These are phyloP conservation scores for Suhomyces chickasaworum DNA, from an alignment of 1,139 yeast species.

Conservation along the genomic window DNA sequence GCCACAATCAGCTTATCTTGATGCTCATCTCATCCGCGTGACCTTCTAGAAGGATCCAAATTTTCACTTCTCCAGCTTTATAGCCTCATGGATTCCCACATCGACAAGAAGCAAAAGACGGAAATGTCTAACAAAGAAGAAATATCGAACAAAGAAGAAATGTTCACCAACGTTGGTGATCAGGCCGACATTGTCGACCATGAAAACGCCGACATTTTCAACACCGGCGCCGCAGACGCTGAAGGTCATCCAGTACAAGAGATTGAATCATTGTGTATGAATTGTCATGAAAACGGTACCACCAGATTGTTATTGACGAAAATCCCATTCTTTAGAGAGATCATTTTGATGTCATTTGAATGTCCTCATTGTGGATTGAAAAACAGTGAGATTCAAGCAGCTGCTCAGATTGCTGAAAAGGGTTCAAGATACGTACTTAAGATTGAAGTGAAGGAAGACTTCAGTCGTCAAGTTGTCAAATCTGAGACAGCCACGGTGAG, in stretches of 20 bases:
- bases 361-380: slow-evolving; percentile 94
- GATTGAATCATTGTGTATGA: slow-evolving; percentile 93
- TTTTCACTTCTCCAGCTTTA: slow-evolving; percentile 3
- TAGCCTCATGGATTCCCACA: slow-evolving; percentile 17
- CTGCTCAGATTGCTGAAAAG: slow-evolving; percentile 83
- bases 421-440: slow-evolving; percentile 76
- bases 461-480: slow-evolving; percentile 89
- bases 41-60: slow-evolving; percentile 12
- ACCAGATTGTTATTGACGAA: slow-evolving; percentile 83
- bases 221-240: slow-evolving; percentile 74
- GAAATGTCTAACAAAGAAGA: slow-evolving; percentile 33
- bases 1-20: neutral
- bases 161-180: slow-evolving; percentile 58
- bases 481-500: slow-evolving; percentile 84
- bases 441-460: slow-evolving; percentile 71
- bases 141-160: slow-evolving; percentile 51
- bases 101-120: slow-evolving; percentile 21
- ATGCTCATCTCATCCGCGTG: slow-evolving; percentile 16
- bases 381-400: slow-evolving; percentile 93
- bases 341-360: slow-evolving; percentile 91
- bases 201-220: slow-evolving; percentile 13
- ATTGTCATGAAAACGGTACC: slow-evolving; percentile 82
- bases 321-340: slow-evolving; percentile 90
- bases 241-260: slow-evolving; percentile 97
- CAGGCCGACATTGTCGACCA: slow-evolving; percentile 18